Evolutionary conservation across 805 yeast genomes (phyloP).

Genomic region (Zygotorulaspora florentina): DNA sequence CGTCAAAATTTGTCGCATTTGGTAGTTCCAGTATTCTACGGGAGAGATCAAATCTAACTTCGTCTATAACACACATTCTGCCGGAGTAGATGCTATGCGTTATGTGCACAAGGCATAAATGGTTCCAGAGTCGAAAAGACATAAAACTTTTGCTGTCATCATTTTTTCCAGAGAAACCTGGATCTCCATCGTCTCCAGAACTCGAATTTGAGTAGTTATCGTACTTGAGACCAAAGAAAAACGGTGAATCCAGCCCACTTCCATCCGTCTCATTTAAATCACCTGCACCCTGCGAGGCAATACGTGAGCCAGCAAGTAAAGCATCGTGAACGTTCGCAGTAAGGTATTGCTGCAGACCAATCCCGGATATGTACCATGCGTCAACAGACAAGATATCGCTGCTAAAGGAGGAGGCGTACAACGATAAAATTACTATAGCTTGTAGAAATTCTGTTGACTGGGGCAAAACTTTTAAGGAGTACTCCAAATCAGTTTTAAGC

Average conservation of each 20-base stretch:
- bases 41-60: conserved; percentile 53
- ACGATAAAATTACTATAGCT: conserved; percentile 59
- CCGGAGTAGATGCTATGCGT: conserved; percentile 66
- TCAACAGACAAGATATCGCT: conserved; percentile 52
- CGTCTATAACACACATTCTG: conserved; percentile 58
- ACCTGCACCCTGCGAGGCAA: conserved; percentile 1
- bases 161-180: conserved; percentile 27
- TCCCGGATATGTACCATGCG: conserved; percentile 64
- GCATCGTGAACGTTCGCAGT: conserved; percentile 42
- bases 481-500: conserved; percentile 47
- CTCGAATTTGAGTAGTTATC: conserved; percentile 23
- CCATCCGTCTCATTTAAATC: neutral
- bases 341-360: conserved; percentile 60
- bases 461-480: conserved; percentile 41
- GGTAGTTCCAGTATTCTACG: conserved; percentile 52
- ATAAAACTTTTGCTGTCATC: conserved; percentile 52
- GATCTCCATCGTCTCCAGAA: conserved; percentile 1
- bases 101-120: conserved; percentile 61
- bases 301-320: conserved; percentile 6
- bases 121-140: conserved; percentile 64
- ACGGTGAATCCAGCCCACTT: neutral
- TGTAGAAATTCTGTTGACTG: conserved; percentile 60
- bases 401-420: conserved; percentile 60
- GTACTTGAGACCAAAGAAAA: conserved; percentile 19
- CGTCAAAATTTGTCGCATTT: conserved; percentile 71